phyloP scores from a whole-genome alignment of 148 eudicot species.

The Diospyros kaki region DNA sequence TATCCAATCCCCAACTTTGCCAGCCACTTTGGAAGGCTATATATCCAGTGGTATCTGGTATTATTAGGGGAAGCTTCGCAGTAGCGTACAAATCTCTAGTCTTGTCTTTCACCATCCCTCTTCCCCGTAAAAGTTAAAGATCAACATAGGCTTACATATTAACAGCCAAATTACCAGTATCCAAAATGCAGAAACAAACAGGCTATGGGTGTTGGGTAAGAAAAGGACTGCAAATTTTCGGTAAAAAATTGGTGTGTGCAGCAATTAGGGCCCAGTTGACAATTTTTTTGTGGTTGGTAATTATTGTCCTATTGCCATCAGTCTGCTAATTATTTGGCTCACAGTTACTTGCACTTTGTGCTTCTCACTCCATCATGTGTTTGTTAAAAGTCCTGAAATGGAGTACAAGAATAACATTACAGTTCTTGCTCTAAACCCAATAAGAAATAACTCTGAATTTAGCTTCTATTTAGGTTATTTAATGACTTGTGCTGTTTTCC shows the following conservation, averaged over 20 bases:
- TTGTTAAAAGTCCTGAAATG: conserved; percentile 2
- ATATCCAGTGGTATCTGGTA: no score
- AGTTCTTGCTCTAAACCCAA: conserved; percentile 2
- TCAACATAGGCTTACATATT: no score
- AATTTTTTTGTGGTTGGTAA: not conserved
- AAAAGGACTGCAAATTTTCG: not conserved
- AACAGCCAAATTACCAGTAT: not conserved
- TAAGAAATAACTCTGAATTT: not conserved
- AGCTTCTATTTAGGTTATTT: not conserved
- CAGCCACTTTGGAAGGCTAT: no score
- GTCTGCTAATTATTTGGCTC: not conserved
- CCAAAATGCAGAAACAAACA: not conserved
- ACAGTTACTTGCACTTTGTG: not conserved
- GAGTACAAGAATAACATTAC: not conserved
- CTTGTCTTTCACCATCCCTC: no score
- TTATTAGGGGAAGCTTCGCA: no score
- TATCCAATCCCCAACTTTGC: no score
- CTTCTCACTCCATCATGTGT: conserved; percentile 6
- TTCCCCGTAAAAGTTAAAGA: no score
- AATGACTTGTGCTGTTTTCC: not conserved
- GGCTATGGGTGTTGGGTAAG: not conserved
- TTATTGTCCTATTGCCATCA: not conserved
- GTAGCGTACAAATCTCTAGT: no score
- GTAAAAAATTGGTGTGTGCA: not conserved
- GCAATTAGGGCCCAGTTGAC: not conserved